Conservation (phyloP, 2,329 filamentous ascomycete species). For the Aspergillus caelatus region DNA sequence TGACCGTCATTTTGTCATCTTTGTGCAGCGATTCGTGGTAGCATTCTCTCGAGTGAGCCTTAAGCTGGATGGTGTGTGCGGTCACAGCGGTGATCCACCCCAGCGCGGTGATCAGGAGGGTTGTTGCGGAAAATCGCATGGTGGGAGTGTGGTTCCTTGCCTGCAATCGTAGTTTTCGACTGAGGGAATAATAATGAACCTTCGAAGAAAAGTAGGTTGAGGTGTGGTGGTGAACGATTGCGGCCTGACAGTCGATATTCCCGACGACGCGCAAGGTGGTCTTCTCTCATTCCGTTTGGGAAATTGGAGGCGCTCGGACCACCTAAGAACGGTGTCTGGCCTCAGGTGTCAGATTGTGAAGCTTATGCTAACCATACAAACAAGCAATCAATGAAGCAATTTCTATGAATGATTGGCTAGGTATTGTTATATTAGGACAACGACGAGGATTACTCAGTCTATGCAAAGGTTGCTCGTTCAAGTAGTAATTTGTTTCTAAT, state of each 20-base stretch:
- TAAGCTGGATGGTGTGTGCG: slow-evolving; percentile 95
- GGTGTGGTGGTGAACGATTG: slow-evolving; percentile 16
- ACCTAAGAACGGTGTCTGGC: slow-evolving; percentile 16
- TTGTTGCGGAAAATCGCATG: slow-evolving; percentile 46
- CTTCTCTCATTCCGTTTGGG: slow-evolving; percentile 18
- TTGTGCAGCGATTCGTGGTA: slow-evolving; percentile 92
- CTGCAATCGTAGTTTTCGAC: not conserved
- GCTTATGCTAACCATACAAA: not conserved
- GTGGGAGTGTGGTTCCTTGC: slow-evolving; percentile 14
- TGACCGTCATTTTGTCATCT: slow-evolving; percentile 98
- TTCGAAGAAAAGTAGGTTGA: slow-evolving; percentile 7
- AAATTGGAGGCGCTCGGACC: slow-evolving; percentile 40
- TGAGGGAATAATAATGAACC: not conserved
- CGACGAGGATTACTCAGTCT: not conserved
- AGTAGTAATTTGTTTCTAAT: not conserved
- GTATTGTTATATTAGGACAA: not conserved
- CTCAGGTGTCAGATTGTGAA: slow-evolving; percentile 3
- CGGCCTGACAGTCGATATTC: slow-evolving; percentile 14
- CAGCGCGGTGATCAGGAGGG: slow-evolving; percentile 56
- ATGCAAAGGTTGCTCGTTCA: not conserved
- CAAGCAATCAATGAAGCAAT: not conserved
- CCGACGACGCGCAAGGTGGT: slow-evolving; percentile 39
- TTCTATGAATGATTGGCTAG: not conserved
- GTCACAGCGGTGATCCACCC: slow-evolving; percentile 61
- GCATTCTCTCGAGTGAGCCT: slow-evolving; percentile 91